These are phyloP conservation scores for Biancaea sappan DNA, from an alignment of 306 rosid genomes.

Conservation along the genomic window DNA sequence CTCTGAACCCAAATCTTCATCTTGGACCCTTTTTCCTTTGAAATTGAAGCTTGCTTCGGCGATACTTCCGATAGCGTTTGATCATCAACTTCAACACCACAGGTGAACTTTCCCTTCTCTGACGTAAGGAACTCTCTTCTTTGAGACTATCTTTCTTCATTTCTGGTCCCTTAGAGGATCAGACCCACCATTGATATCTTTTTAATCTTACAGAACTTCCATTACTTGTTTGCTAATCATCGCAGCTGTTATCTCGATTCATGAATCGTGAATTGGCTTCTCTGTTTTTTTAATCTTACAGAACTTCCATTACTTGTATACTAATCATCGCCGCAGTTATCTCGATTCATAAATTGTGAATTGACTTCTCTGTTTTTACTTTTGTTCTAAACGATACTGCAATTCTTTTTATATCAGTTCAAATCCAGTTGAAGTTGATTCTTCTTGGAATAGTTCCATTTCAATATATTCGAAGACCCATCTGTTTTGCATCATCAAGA, in stretches of 20 bases:
- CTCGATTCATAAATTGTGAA: neutral
- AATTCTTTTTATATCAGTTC: slow-evolving; percentile 8
- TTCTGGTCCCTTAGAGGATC: neutral
- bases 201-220: neutral
- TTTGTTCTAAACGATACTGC: neutral
- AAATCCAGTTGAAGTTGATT: slow-evolving; percentile 9
- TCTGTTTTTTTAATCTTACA: neutral
- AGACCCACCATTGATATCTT: neutral
- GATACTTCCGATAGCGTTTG: neutral
- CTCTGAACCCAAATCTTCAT: neutral
- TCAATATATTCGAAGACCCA: slow-evolving; percentile 1
- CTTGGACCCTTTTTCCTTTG: neutral
- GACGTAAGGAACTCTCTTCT: slow-evolving; percentile 1
- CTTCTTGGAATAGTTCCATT: slow-evolving; percentile 3
- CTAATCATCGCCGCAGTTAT: slow-evolving; percentile 8
- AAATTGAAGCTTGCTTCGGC: neutral
- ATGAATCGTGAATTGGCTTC: neutral
- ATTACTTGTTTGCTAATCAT: neutral
- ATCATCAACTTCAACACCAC: neutral
- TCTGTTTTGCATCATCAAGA: slow-evolving; percentile 1
- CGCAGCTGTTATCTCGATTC: slow-evolving; percentile 5
- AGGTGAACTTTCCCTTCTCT: slow-evolving; percentile 7
- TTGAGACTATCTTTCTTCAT: slow-evolving; percentile 12
- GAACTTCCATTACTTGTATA: neutral
- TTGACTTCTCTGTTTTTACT: neutral